Evolutionary conservation across 495 filamentous ascomycete genomes (phyloP).

Genomic region (Aspergillus diversus): DNA sequence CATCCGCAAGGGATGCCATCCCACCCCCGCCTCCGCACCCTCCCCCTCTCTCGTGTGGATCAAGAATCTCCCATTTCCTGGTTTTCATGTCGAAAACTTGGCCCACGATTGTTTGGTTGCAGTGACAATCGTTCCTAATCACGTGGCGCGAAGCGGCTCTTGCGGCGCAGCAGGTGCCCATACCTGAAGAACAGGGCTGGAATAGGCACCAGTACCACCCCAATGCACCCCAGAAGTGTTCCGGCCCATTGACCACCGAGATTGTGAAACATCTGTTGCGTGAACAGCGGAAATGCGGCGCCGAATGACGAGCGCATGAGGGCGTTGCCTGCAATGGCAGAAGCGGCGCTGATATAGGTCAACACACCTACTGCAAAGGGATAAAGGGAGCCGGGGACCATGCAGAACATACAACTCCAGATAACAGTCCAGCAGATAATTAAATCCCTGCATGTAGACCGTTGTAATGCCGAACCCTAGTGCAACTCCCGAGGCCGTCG

Average conservation of each 20-base stretch:
- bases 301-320: slow-evolving; percentile 78
- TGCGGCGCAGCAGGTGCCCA: slow-evolving; percentile 34
- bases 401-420: slow-evolving; percentile 65
- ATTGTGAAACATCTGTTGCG: slow-evolving; percentile 74
- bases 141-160: slow-evolving; percentile 33
- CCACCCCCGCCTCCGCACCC: neutral
- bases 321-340: slow-evolving; percentile 84
- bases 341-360: slow-evolving; percentile 60
- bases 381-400: slow-evolving; percentile 20
- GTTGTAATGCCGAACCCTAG: slow-evolving; percentile 34
- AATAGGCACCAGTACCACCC: slow-evolving; percentile 69
- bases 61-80: no score
- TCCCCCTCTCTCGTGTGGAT: neutral
- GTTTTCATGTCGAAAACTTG: no score
- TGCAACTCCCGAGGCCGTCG: slow-evolving; percentile 31
- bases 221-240: slow-evolving; percentile 77
- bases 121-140: no score
- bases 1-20: slow-evolving; percentile 1
- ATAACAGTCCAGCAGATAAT: slow-evolving; percentile 40
- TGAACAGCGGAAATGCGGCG: slow-evolving; percentile 79
- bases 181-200: slow-evolving; percentile 49
- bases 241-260: slow-evolving; percentile 77
- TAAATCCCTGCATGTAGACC: slow-evolving; percentile 40
- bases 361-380: neutral
- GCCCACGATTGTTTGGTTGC: no score